These are phyloP conservation scores for Peniophora sp. DNA, from an alignment of 1,284 basidiomycete species.

Conservation along the genomic window DNA sequence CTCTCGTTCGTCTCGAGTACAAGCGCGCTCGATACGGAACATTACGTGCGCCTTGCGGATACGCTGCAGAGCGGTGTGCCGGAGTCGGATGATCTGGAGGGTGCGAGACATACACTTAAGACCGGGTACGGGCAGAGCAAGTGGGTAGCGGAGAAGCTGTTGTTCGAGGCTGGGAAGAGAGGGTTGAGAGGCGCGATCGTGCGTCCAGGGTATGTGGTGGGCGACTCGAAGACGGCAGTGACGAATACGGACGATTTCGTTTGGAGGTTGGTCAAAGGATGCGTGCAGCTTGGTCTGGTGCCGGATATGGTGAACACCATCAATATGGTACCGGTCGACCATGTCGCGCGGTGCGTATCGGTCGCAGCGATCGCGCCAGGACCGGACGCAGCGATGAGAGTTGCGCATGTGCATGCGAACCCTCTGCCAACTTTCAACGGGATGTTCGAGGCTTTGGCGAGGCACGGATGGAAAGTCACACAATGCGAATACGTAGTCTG, in stretches of 20 bases:
- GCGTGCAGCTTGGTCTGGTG: conserved; percentile 89
- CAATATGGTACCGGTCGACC: conserved; percentile 98
- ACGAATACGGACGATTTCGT: conserved; percentile 99
- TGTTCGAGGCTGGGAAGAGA: conserved; percentile 84
- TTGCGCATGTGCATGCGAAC: conserved; percentile 84
- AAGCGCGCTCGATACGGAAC: conserved; percentile 85
- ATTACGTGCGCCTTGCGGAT: conserved; percentile 88
- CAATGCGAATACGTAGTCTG: conserved; percentile 89
- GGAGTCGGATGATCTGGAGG: conserved; percentile 90
- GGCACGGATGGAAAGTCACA: conserved; percentile 78
- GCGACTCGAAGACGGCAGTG: conserved; percentile 84
- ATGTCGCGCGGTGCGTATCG: conserved; percentile 82
- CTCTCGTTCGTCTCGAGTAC: conserved; percentile 94
- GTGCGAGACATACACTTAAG: conserved; percentile 68
- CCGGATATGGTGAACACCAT: conserved; percentile 98
- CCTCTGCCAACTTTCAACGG: conserved; percentile 90
- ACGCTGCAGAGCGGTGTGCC: conserved; percentile 66
- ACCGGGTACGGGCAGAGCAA: conserved; percentile 97
- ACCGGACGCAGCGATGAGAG: conserved; percentile 46
- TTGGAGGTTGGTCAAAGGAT: conserved; percentile 97
- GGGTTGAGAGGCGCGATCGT: conserved; percentile 88
- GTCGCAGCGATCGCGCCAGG: conserved; percentile 61
- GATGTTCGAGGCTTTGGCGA: conserved; percentile 69
- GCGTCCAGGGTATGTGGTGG: conserved; percentile 94
- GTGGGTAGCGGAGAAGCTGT: conserved; percentile 95